These are phyloP conservation scores for Pseudoperonospora humuli DNA, from an alignment of 352 stramenopile species.

Conservation along the genomic window DNA sequence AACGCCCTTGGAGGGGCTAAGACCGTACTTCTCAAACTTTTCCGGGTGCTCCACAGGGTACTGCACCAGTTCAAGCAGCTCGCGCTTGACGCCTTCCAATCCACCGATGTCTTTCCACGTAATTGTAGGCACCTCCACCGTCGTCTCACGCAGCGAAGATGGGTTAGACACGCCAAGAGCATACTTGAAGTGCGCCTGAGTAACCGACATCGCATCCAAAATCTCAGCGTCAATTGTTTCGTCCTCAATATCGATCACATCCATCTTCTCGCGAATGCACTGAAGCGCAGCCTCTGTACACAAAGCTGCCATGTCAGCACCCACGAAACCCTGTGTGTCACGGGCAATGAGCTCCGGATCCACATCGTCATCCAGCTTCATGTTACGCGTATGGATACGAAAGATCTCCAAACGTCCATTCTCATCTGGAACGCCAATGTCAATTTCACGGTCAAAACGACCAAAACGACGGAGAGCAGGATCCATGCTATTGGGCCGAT, in stretches of 20 bases:
- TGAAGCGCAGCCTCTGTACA: slow-evolving; percentile 98
- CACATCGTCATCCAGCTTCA: slow-evolving; percentile 99
- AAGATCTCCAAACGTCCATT: slow-evolving; percentile 98
- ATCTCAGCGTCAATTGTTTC: slow-evolving; percentile 99
- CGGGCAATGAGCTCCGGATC: slow-evolving; percentile 96
- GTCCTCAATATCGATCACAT: slow-evolving; percentile 99
- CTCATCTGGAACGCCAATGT: slow-evolving; percentile 99
- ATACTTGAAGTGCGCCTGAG: slow-evolving; percentile 98
- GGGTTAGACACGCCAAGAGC: slow-evolving; percentile 97
- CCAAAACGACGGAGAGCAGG: slow-evolving; percentile 96
- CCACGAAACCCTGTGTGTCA: slow-evolving; percentile 99
- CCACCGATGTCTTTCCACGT: slow-evolving; percentile 99
- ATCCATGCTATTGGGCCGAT: slow-evolving; percentile 97
- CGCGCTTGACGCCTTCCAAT: slow-evolving; percentile 96
- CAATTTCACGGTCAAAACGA: slow-evolving; percentile 98
- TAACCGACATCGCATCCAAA: slow-evolving; percentile 97
- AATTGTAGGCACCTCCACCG: slow-evolving; percentile 98
- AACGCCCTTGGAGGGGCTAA: slow-evolving; percentile 93
- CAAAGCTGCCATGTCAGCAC: slow-evolving; percentile 97
- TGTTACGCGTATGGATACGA: slow-evolving; percentile 99
- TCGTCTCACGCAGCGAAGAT: slow-evolving; percentile 97
- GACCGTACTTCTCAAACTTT: slow-evolving; percentile 98
- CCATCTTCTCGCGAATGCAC: slow-evolving; percentile 99
- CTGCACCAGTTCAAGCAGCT: slow-evolving; percentile 98
- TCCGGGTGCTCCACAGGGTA: slow-evolving; percentile 99